Percentiles rank a stretch among this genome's conserved stretches.
phyloP scores from a whole-genome alignment of 2,329 filamentous ascomycete species.

The Teratosphaeria nubilosa region DNA sequence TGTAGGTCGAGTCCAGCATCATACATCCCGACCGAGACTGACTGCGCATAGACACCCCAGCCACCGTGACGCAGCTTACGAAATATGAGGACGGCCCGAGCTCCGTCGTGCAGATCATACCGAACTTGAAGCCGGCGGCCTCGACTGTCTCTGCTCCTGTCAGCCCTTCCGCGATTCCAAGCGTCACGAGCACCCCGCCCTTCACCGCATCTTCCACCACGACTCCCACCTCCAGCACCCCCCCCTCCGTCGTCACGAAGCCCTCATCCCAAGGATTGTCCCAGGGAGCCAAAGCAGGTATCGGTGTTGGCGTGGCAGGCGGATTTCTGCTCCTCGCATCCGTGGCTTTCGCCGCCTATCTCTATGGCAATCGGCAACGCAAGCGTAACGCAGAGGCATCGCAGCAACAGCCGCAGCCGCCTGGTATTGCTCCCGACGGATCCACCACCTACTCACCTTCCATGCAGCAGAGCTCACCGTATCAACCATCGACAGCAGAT shows the following conservation, averaged over 20 bases:
- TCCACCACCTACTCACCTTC: neutral
- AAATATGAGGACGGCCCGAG: slow-evolving; percentile 13
- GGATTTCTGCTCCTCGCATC: slow-evolving; percentile 12
- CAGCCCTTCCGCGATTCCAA: slow-evolving; percentile 3
- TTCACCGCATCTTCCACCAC: neutral
- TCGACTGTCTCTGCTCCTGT: slow-evolving; percentile 9
- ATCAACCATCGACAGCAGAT: neutral
- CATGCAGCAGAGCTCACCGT: slow-evolving; percentile 1
- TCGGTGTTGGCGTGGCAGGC: slow-evolving; percentile 15
- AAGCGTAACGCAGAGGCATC: neutral
- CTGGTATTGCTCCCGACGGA: neutral
- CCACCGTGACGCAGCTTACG: slow-evolving; percentile 11
- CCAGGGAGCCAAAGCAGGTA: slow-evolving; percentile 14
- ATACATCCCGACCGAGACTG: neutral
- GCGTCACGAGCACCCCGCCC: neutral
- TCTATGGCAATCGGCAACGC: slow-evolving; percentile 7
- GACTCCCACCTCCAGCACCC: neutral
- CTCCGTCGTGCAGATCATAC: slow-evolving; percentile 8
- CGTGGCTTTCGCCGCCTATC: slow-evolving; percentile 6
- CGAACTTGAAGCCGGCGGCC: slow-evolving; percentile 9
- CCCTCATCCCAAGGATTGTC: slow-evolving; percentile 7
- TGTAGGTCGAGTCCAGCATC: slow-evolving; percentile 11
- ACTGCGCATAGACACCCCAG: slow-evolving; percentile 11
- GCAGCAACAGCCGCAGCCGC: slow-evolving; percentile 2
- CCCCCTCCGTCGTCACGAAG: neutral